These are phyloP conservation scores for Lepraria neglecta DNA, from an alignment of 495 filamentous ascomycete species.

Conservation along the genomic window DNA sequence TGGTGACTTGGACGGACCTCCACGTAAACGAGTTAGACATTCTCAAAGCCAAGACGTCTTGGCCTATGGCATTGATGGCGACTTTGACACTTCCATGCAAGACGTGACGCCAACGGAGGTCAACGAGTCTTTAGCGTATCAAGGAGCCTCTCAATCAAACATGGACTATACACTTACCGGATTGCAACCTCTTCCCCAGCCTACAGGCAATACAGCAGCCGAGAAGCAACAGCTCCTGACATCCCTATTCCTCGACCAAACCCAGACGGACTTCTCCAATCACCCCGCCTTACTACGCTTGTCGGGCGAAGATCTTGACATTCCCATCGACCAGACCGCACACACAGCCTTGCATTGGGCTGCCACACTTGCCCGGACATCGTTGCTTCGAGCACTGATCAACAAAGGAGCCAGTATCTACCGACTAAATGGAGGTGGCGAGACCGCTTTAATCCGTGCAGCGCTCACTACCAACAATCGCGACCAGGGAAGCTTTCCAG, in stretches of 20 bases:
- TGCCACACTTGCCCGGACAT: constrained; percentile 82
- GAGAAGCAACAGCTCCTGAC: constrained; percentile 73
- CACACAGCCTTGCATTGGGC: constrained; percentile 96
- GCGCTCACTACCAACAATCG: constrained; percentile 85
- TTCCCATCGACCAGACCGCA: constrained; percentile 76
- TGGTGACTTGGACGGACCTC: constrained; percentile 64
- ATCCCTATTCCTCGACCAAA: constrained; percentile 76
- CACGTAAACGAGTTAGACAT: constrained; percentile 69
- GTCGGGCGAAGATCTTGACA: constrained; percentile 76
- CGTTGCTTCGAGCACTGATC: constrained; percentile 72
- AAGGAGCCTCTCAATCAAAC: constrained; percentile 45
- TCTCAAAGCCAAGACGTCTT: constrained; percentile 44
- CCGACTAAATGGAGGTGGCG: constrained; percentile 78
- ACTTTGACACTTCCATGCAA: constrained; percentile 44
- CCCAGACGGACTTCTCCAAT: constrained; percentile 54
- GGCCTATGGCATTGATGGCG: constrained; percentile 22
- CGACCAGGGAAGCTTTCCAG: constrained; percentile 73
- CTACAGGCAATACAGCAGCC: constrained; percentile 58
- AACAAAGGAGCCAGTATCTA: constrained; percentile 76
- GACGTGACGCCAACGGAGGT: constrained; percentile 74
- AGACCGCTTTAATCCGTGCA: constrained; percentile 85
- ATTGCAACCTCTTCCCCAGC: constrained; percentile 62
- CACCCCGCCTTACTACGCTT: constrained; percentile 63
- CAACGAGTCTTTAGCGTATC: constrained; percentile 74
- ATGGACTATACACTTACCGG: constrained; percentile 51